Percentiles rank a stretch among this genome's conserved stretches.
Conservation (phyloP, 495 filamentous ascomycete genomes). For the Penicillium tannophilum region DNA sequence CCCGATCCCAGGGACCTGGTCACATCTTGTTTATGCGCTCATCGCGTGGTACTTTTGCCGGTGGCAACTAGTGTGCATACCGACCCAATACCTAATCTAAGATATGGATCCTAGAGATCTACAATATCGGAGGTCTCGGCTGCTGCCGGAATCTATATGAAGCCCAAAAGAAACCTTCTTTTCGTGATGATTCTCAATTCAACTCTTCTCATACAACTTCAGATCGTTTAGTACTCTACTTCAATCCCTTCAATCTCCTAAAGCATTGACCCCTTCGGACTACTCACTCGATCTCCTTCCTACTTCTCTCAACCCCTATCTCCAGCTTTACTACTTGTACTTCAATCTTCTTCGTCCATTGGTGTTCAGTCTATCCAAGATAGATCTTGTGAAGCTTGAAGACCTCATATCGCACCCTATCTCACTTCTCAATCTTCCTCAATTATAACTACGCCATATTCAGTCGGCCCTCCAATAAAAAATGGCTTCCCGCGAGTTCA, state of each 20-base stretch:
- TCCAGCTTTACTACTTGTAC: background rate
- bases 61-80: slow-evolving; percentile 22
- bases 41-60: slow-evolving; percentile 27
- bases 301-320: background rate
- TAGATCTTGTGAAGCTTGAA: background rate
- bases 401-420: background rate
- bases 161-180: slow-evolving; percentile 9
- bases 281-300: background rate
- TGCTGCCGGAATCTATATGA: slow-evolving; percentile 28
- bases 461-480: background rate
- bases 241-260: background rate
- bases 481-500: slow-evolving; percentile 41
- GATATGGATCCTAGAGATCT: slow-evolving; percentile 12
- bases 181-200: slow-evolving; percentile 2
- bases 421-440: background rate
- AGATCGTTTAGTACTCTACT: background rate
- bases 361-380: background rate
- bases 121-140: slow-evolving; percentile 10
- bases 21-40: slow-evolving; percentile 15
- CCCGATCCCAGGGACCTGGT: slow-evolving; percentile 20
- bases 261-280: background rate
- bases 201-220: slow-evolving; percentile 5
- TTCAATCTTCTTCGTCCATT: background rate
- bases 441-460: background rate
- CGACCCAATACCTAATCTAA: slow-evolving; percentile 11